Conservation (phyloP, 2,329 filamentous ascomycete species). For the Ophiocordyceps camponoti-floridani region DNA sequence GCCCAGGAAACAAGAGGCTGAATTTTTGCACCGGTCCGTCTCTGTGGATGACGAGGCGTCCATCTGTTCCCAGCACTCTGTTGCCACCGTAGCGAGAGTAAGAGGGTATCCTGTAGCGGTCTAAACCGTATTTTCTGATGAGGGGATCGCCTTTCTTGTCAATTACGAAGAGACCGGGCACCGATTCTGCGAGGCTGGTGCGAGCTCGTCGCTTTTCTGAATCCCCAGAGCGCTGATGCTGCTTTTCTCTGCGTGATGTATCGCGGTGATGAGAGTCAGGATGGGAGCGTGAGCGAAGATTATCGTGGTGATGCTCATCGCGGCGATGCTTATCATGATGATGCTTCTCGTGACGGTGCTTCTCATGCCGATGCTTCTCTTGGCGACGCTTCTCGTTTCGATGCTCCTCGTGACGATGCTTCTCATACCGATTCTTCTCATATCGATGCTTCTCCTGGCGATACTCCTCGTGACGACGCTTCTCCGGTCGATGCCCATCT, state of each 20-base stretch:
- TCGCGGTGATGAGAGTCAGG: slow-evolving; percentile 6
- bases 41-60: slow-evolving; percentile 46
- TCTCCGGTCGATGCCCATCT: not conserved
- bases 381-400: not conserved
- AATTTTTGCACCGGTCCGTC: slow-evolving; percentile 40
- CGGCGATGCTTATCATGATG: no score
- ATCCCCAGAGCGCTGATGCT: slow-evolving; percentile 2
- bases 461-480: slow-evolving; percentile 2
- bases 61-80: slow-evolving; percentile 47
- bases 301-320: no score
- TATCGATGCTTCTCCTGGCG: slow-evolving; percentile 3
- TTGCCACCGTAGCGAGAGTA: slow-evolving; percentile 57
- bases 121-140: slow-evolving; percentile 56
- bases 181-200: not conserved
- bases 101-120: slow-evolving; percentile 51
- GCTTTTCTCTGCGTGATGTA: slow-evolving; percentile 1
- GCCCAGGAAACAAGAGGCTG: slow-evolving; percentile 25
- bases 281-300: slow-evolving; percentile 2
- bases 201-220: slow-evolving; percentile 1
- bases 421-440: no score
- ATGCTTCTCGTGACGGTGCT: no score
- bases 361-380: not conserved
- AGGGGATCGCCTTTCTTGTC: slow-evolving; percentile 64
- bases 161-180: slow-evolving; percentile 29
- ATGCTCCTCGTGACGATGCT: slow-evolving; percentile 1